Percentiles rank a stretch among this genome's conserved stretches.
These are phyloP conservation scores for Ustilago loliicola DNA, from an alignment of 1,284 basidiomycete species.

Conservation along the genomic window DNA sequence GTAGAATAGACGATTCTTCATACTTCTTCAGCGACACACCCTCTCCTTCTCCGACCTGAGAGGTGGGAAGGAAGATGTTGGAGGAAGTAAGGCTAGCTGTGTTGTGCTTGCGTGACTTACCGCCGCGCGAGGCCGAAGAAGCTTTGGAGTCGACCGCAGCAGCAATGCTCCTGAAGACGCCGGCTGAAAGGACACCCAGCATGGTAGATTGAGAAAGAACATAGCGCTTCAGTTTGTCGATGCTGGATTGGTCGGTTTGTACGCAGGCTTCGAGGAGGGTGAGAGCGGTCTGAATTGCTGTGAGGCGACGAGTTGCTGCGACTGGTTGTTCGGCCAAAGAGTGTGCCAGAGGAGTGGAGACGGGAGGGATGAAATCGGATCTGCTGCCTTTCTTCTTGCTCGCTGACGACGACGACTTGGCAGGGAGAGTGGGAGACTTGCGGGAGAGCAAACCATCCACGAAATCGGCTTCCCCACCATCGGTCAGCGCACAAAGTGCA, in stretches of 20 bases:
- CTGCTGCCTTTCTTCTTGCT: conserved; percentile 42
- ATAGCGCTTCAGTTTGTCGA: conserved; percentile 51
- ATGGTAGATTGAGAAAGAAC: conserved; percentile 48
- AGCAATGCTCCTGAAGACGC: conserved; percentile 48
- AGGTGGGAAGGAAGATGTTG: conserved; percentile 34
- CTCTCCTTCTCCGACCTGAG: neutral
- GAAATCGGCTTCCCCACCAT: conserved; percentile 51
- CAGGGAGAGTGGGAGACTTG: conserved; percentile 9
- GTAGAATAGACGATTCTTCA: conserved; percentile 40
- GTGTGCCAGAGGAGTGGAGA: conserved; percentile 13
- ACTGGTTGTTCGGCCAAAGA: conserved; percentile 43
- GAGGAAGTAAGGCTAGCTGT: conserved; percentile 18
- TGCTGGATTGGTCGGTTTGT: conserved; percentile 25
- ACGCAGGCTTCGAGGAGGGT: conserved; percentile 50
- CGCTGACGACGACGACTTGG: conserved; percentile 9
- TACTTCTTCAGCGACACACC: conserved; percentile 25
- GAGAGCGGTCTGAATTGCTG: conserved; percentile 36
- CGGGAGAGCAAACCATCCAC: conserved; percentile 45
- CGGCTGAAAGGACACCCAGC: conserved; percentile 51
- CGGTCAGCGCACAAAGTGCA: conserved; percentile 55
- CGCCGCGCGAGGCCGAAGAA: neutral
- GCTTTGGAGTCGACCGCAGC: conserved; percentile 36
- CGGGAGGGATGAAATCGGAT: neutral
- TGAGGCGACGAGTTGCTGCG: conserved; percentile 35
- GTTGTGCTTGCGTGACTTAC: conserved; percentile 28